Evolutionary conservation across 2,329 filamentous ascomycete species (phyloP).

Genomic region (Colletotrichum gigasporum): DNA sequence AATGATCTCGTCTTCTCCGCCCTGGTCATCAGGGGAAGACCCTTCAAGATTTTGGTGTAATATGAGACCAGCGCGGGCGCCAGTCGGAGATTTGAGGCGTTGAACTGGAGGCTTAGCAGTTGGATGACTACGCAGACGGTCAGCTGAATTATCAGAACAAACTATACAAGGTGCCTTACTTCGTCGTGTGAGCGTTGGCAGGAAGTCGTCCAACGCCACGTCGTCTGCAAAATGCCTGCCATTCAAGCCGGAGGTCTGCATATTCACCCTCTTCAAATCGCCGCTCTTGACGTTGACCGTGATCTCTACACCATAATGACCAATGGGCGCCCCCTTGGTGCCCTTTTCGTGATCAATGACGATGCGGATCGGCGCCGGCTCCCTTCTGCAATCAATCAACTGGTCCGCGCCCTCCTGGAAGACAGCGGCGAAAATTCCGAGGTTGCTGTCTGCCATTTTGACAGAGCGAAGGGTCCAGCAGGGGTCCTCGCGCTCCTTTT

Average conservation of each 20-base stretch:
- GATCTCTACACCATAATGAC: constrained; percentile 77
- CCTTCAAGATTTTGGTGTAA: constrained; percentile 80
- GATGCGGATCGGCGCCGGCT: constrained; percentile 75
- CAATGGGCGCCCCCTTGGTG: constrained; percentile 72
- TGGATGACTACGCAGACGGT: constrained; percentile 68
- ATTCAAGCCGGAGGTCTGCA: constrained; percentile 70
- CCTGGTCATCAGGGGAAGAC: constrained; percentile 70
- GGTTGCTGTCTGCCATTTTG: constrained; percentile 67
- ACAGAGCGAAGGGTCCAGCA: constrained; percentile 83
- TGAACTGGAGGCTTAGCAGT: constrained; percentile 76
- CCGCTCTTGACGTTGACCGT: constrained; percentile 69
- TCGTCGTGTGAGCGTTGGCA: constrained; percentile 78
- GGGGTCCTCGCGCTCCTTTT: constrained; percentile 82
- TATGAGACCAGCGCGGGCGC: constrained; percentile 78
- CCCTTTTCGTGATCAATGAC: constrained; percentile 77
- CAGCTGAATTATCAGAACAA: constrained; percentile 38
- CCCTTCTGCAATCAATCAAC: constrained; percentile 70
- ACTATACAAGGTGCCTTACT: constrained; percentile 56
- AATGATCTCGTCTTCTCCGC: constrained; percentile 74
- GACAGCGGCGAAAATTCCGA: constrained; percentile 72
- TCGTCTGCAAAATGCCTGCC: constrained; percentile 80
- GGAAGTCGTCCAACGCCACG: constrained; percentile 75
- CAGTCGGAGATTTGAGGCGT: constrained; percentile 70
- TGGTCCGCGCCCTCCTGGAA: constrained; percentile 75
- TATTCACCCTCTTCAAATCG: constrained; percentile 59